These are phyloP conservation scores for Hypoxylon trugodes DNA, from an alignment of 495 filamentous ascomycete genomes.

Conservation along the genomic window DNA sequence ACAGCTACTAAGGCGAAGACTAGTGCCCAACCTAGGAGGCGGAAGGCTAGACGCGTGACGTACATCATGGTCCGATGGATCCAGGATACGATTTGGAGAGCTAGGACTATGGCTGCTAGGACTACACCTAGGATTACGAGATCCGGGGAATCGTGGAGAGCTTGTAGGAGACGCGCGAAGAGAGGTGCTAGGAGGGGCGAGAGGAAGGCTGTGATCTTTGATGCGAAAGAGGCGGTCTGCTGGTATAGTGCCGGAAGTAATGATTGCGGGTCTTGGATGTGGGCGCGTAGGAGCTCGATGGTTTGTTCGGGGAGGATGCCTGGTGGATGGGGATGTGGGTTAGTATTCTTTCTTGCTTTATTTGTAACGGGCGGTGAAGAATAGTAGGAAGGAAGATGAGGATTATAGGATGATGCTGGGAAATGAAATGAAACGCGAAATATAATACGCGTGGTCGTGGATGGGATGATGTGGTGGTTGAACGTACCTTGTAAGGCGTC, in stretches of 20 bases:
- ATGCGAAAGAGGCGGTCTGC: conserved; percentile 34
- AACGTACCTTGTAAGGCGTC: conserved; percentile 40
- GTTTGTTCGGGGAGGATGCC: conserved; percentile 53
- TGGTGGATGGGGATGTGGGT: conserved; percentile 15
- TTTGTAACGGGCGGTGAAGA: no score
- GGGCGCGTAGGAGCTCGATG: conserved; percentile 46
- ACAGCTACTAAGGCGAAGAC: conserved; percentile 60
- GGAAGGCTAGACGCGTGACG: conserved; percentile 70
- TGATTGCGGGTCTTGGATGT: conserved; percentile 49
- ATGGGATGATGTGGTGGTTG: not conserved
- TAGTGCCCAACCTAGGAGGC: conserved; percentile 66
- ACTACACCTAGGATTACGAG: conserved; percentile 66
- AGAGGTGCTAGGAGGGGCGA: conserved; percentile 57
- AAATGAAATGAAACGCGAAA: not conserved
- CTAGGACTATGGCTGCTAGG: conserved; percentile 63
- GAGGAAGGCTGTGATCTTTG: conserved; percentile 44
- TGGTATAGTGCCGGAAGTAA: conserved; percentile 47
- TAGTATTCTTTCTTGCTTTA: not conserved
- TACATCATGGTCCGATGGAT: conserved; percentile 73
- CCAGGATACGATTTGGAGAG: conserved; percentile 72
- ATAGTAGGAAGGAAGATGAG: not conserved
- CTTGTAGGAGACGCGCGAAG: conserved; percentile 49
- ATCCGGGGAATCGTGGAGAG: conserved; percentile 60
- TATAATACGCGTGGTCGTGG: not conserved
- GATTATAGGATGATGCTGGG: not conserved